These are phyloP conservation scores for Rhodosporidiobolus sp. DNA, from an alignment of 768 basidiomycete genomes.

Conservation along the genomic window DNA sequence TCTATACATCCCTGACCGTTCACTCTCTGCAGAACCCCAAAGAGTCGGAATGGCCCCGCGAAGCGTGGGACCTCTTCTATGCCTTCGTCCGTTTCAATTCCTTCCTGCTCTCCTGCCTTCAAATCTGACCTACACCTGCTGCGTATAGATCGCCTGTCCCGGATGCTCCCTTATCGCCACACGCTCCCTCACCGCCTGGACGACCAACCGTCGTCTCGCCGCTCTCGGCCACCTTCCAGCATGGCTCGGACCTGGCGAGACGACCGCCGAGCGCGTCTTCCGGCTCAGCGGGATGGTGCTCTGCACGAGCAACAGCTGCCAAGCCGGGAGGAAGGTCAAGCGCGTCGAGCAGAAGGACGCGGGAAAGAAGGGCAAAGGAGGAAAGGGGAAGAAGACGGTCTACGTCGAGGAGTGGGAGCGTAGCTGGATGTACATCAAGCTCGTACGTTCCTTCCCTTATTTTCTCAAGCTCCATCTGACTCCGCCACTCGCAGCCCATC, in stretches of 20 bases:
- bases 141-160: conserved; percentile 26
- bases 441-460: conserved; percentile 1
- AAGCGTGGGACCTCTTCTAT: conserved; percentile 38
- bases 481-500: neutral
- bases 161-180: conserved; percentile 35
- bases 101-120: neutral
- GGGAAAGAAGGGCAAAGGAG: conserved; percentile 6
- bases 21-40: neutral
- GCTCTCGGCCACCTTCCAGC: conserved; percentile 30
- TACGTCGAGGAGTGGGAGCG: conserved; percentile 36
- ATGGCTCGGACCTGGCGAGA: conserved; percentile 12
- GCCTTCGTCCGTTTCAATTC: conserved; percentile 1
- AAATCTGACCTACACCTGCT: no score
- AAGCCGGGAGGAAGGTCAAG: conserved; percentile 24
- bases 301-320: conserved; percentile 24
- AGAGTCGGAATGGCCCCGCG: neutral
- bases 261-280: conserved; percentile 29
- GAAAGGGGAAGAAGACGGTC: conserved; percentile 27
- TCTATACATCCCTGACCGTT: no score
- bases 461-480: neutral
- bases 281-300: conserved; percentile 20
- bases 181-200: conserved; percentile 13
- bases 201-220: conserved; percentile 36
- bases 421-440: conserved; percentile 33
- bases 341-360: conserved; percentile 33